Conservation (phyloP, 176 grass and related monocot species). For the Eleusine coracana region DNA sequence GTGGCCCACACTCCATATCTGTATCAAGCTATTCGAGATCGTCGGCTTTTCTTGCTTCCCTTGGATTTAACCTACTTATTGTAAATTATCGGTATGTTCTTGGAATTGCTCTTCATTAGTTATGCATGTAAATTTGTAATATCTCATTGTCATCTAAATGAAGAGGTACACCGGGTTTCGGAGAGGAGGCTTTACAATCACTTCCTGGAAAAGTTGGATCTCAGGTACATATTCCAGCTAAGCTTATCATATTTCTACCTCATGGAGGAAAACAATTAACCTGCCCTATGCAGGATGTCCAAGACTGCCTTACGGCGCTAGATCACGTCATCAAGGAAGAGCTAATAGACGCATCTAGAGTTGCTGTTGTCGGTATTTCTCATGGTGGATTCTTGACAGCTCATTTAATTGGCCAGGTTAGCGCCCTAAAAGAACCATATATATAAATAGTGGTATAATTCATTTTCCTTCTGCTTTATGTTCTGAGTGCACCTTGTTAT, state of each 20-base stretch:
- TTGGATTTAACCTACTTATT: conserved; percentile 83
- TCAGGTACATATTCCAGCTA: conserved; percentile 52
- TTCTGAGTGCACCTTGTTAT: conserved; percentile 1
- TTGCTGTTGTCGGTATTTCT: conserved; percentile 82
- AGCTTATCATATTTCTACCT: conserved; percentile 1
- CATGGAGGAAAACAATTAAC: neutral
- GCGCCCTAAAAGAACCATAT: neutral
- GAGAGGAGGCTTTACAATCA: conserved; percentile 94
- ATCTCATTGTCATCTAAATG: conserved; percentile 19
- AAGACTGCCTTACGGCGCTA: conserved; percentile 71
- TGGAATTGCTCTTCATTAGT: neutral
- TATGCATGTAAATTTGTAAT: neutral
- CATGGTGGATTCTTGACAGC: conserved; percentile 91
- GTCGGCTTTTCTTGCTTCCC: conserved; percentile 73
- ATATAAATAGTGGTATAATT: neutral
- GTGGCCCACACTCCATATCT: conserved; percentile 78
- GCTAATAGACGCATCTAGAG: conserved; percentile 62
- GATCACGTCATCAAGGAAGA: conserved; percentile 62
- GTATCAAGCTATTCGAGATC: conserved; percentile 80
- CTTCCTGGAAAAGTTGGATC: conserved; percentile 87
- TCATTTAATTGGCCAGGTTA: conserved; percentile 89
- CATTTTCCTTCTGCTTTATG: neutral
- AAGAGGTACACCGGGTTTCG: conserved; percentile 77
- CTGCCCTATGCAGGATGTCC: conserved; percentile 60
- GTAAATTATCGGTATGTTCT: conserved; percentile 80